Conservation (phyloP, 2,329 filamentous ascomycete species). For the Macrophomina tecta region DNA sequence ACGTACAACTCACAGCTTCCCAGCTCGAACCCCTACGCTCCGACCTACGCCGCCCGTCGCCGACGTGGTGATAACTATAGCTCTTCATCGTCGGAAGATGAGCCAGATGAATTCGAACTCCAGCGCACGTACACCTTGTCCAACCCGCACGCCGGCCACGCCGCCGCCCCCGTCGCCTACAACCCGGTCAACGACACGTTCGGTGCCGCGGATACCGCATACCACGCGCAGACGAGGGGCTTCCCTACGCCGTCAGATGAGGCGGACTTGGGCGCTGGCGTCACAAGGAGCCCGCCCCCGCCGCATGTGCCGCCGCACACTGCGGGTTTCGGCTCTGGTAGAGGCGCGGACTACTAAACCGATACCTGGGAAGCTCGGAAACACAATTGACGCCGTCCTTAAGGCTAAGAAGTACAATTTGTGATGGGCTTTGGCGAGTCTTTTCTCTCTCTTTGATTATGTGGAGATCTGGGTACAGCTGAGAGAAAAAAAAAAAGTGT, state of each 20-base stretch:
- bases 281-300: conserved; percentile 31
- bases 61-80: conserved; percentile 43
- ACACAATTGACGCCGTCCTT: background rate
- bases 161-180: conserved; percentile 32
- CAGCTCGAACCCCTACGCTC: conserved; percentile 40
- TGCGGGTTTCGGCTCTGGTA: conserved; percentile 20
- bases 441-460: background rate
- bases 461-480: background rate
- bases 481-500: background rate
- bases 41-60: conserved; percentile 30
- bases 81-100: conserved; percentile 48
- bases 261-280: conserved; percentile 39
- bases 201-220: conserved; percentile 40
- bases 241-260: conserved; percentile 30
- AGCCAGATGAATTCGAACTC: conserved; percentile 43
- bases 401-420: too few species aligned
- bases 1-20: conserved; percentile 44
- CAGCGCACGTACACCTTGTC: conserved; percentile 38
- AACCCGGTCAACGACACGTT: conserved; percentile 42
- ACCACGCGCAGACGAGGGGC: conserved; percentile 38
- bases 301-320: conserved; percentile 28
- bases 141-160: conserved; percentile 30
- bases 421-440: background rate
- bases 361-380: background rate
- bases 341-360: conserved; percentile 11